These are phyloP conservation scores for Pseudonitzschia delicatissima DNA, from an alignment of 108 stramenopile genomes.

Conservation along the genomic window DNA sequence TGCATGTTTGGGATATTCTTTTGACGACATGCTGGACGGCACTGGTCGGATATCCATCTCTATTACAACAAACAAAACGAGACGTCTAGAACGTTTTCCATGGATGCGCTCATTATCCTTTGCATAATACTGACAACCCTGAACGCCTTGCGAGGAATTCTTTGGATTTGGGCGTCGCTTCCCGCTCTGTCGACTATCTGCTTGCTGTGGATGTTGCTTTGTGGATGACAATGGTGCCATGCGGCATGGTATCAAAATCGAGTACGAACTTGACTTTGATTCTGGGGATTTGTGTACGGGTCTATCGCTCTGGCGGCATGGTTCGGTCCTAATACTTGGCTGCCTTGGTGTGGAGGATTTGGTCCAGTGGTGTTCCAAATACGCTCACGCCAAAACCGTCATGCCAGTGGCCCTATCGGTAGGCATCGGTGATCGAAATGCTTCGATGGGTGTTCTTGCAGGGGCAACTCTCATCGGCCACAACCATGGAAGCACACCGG, in stretches of 20 bases:
- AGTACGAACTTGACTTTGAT: neutral
- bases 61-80: neutral
- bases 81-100: neutral
- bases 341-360: constrained; percentile 4
- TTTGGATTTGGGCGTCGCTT: constrained; percentile 6
- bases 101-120: neutral
- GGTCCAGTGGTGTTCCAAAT: neutral
- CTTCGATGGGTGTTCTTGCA: neutral
- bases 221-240: neutral
- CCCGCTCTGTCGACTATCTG: constrained; percentile 3
- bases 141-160: neutral
- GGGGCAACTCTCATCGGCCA: constrained; percentile 4
- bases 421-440: neutral
- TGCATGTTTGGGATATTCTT: neutral
- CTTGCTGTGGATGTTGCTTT: constrained; percentile 4
- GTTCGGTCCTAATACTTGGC: neutral
- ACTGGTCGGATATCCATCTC: constrained; percentile 6
- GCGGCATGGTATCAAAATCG: neutral
- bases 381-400: neutral
- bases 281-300: neutral
- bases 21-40: neutral
- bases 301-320: neutral
- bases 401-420: neutral
- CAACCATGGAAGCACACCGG: neutral
- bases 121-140: neutral